These are phyloP conservation scores for Penicillium sp. DNA, from an alignment of 2,329 filamentous ascomycete species.

Conservation along the genomic window DNA sequence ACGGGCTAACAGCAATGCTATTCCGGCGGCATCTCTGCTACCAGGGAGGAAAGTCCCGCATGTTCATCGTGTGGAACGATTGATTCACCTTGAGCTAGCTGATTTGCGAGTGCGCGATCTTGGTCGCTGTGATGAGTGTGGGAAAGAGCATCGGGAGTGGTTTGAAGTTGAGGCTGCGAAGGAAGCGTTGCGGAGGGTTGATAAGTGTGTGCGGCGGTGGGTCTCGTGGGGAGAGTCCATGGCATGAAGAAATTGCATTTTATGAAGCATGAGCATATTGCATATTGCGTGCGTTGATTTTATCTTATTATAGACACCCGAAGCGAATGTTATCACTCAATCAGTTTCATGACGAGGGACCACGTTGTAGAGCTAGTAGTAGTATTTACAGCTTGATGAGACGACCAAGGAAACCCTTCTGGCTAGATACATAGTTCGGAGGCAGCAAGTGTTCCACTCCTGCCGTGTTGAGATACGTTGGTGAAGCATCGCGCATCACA, in stretches of 20 bases:
- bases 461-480: constrained; percentile 16
- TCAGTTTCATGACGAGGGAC: not conserved
- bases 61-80: constrained; percentile 82
- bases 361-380: not conserved
- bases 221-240: constrained; percentile 73
- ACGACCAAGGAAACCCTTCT: not conserved
- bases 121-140: constrained; percentile 75
- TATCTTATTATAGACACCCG: not conserved
- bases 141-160: constrained; percentile 89
- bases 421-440: not conserved
- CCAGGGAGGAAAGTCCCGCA: constrained; percentile 75
- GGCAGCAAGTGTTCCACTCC: constrained; percentile 15
- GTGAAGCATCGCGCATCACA: constrained; percentile 16
- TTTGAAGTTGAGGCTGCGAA: constrained; percentile 83
- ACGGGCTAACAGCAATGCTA: not conserved
- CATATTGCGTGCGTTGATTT: constrained; percentile 1
- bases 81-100: constrained; percentile 88
- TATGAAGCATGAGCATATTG: not conserved
- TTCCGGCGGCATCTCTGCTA: constrained; percentile 22
- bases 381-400: not conserved
- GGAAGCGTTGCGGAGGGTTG: constrained; percentile 70
- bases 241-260: not conserved
- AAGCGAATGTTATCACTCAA: not conserved
- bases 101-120: constrained; percentile 61
- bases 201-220: constrained; percentile 82